A percentile compares a stretch with the other conserved stretches of the same genome.
These are phyloP conservation scores for Wickerhamomyces hampshirensis DNA, from an alignment of 805 yeast genomes.

Conservation along the genomic window DNA sequence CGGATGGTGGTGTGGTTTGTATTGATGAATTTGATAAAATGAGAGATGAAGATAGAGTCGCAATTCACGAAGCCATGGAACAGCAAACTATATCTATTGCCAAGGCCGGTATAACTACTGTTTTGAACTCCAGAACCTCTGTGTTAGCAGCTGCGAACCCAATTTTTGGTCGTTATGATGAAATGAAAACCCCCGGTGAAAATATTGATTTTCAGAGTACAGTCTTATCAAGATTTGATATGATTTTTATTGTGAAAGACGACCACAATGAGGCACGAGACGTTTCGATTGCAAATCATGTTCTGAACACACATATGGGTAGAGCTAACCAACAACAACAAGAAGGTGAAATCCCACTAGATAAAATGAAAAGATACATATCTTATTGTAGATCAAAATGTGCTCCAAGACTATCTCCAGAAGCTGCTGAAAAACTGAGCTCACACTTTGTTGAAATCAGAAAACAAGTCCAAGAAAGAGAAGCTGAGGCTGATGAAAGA, in stretches of 20 bases:
- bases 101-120: conserved; percentile 97
- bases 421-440: conserved; percentile 85
- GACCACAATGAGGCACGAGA: conserved; percentile 87
- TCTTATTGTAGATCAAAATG: conserved; percentile 86
- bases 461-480: conserved; percentile 74
- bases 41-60: conserved; percentile 98
- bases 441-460: conserved; percentile 92
- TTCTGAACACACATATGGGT: conserved; percentile 90
- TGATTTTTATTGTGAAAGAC: conserved; percentile 96
- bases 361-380: conserved; percentile 86
- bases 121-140: conserved; percentile 91
- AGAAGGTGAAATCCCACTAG: conserved; percentile 79
- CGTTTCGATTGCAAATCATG: conserved; percentile 88
- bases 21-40: conserved; percentile 98
- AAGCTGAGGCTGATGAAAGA: conserved; percentile 76
- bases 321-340: conserved; percentile 51
- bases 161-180: conserved; percentile 93
- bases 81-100: conserved; percentile 99
- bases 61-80: conserved; percentile 99
- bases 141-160: conserved; percentile 99
- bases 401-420: conserved; percentile 87
- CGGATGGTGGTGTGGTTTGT: conserved; percentile 99
- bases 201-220: conserved; percentile 98
- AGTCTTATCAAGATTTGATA: conserved; percentile 93
- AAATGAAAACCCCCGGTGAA: conserved; percentile 93